Evolutionary conservation across 1,139 yeast genomes (phyloP).

Genomic region (Kurtzmaniella quercitrusa): DNA sequence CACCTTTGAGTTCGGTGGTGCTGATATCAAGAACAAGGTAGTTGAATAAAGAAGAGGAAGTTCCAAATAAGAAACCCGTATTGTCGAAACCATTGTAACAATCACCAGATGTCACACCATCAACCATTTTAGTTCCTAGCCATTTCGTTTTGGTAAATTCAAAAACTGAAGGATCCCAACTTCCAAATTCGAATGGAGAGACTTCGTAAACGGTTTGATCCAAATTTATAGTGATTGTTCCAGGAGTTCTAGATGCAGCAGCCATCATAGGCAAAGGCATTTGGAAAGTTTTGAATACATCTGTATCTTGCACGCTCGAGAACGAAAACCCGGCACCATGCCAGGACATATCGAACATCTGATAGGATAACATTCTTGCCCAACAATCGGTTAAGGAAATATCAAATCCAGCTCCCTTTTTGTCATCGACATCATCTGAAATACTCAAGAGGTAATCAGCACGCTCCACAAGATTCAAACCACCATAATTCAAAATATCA

Average conservation of each 20-base stretch:
- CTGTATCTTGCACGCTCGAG: slow-evolving; percentile 53
- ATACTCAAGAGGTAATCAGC: slow-evolving; percentile 54
- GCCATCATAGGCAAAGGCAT: slow-evolving; percentile 86
- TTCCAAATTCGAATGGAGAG: slow-evolving; percentile 80
- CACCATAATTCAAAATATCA: slow-evolving; percentile 65
- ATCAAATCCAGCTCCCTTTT: slow-evolving; percentile 73
- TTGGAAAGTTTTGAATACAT: slow-evolving; percentile 50
- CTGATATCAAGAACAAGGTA: slow-evolving; percentile 51
- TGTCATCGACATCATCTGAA: slow-evolving; percentile 50
- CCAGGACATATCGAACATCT: slow-evolving; percentile 56
- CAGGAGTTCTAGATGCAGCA: slow-evolving; percentile 76
- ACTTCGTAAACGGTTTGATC: slow-evolving; percentile 78
- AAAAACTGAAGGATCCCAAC: slow-evolving; percentile 78
- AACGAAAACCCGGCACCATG: slow-evolving; percentile 65
- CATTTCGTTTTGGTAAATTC: slow-evolving; percentile 68
- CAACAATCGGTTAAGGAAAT: slow-evolving; percentile 83
- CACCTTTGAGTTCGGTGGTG: background rate
- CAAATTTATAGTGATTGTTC: slow-evolving; percentile 46
- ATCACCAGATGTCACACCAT: slow-evolving; percentile 47
- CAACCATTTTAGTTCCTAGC: slow-evolving; percentile 59
- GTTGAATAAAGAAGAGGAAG: slow-evolving; percentile 79
- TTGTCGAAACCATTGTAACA: slow-evolving; percentile 77
- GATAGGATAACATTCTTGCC: slow-evolving; percentile 84
- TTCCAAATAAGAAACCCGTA: slow-evolving; percentile 80
- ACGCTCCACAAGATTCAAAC: slow-evolving; percentile 58